Conservation (phyloP, 768 basidiomycete species). For the Xerocomellus dryophilus region DNA sequence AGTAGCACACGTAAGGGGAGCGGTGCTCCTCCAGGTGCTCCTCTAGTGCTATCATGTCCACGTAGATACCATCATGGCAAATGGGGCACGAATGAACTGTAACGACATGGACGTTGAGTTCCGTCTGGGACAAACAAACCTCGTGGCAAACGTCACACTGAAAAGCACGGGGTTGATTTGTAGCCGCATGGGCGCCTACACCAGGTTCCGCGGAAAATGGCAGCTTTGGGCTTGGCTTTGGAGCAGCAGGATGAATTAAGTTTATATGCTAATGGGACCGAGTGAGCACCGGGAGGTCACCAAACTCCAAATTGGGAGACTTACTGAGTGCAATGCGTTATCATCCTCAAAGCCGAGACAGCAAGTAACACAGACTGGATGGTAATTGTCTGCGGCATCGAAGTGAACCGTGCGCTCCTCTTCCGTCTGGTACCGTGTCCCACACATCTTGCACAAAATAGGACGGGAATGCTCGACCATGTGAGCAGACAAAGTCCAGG, state of each 20-base stretch:
- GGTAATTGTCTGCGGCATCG: conserved; percentile 33
- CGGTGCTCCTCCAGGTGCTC: conserved; percentile 33
- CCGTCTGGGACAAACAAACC: conserved; percentile 20
- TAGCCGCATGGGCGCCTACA: conserved; percentile 1
- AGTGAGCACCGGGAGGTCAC: conserved; percentile 8
- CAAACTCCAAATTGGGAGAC: conserved; percentile 10
- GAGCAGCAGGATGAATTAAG: conserved; percentile 13
- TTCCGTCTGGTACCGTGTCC: conserved; percentile 33
- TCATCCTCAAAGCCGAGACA: conserved; percentile 36
- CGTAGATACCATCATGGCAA: conserved; percentile 32
- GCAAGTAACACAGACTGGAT: conserved; percentile 38
- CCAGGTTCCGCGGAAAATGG: conserved; percentile 9
- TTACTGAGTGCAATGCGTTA: conserved; percentile 28
- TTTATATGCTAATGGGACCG: conserved; percentile 18
- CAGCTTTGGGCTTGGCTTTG: conserved; percentile 10
- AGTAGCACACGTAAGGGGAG: conserved; percentile 22
- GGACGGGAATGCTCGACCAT: conserved; percentile 28
- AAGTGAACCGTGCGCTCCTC: conserved; percentile 41
- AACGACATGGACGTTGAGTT: conserved; percentile 31
- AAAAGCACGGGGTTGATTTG: conserved; percentile 3
- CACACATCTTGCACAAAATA: conserved; percentile 27
- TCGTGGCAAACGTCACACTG: conserved; percentile 27
- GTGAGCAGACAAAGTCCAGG: conserved; percentile 27
- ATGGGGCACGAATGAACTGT: conserved; percentile 32
- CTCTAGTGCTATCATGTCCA: conserved; percentile 23